Conservation (phyloP, 108 stramenopile species). For the Mediolabrus comicus region DNA sequence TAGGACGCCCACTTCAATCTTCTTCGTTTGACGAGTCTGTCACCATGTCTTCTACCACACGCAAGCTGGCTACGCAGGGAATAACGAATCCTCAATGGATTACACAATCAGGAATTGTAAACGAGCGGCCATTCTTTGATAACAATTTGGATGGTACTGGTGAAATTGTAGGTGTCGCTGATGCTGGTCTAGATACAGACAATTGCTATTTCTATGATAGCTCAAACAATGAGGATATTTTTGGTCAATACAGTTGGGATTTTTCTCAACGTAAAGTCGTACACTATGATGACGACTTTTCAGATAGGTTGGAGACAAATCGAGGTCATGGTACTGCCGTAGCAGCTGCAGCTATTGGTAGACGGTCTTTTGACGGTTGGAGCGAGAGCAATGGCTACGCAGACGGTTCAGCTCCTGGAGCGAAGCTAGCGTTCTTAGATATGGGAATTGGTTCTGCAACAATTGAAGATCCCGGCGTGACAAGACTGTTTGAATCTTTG, state of each 20-base stretch:
- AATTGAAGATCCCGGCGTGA: slow-evolving; percentile 37
- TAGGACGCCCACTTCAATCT: slow-evolving; percentile 13
- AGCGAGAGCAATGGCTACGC: slow-evolving; percentile 34
- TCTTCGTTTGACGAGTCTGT: slow-evolving; percentile 12
- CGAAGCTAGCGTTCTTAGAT: slow-evolving; percentile 54
- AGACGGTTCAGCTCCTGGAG: slow-evolving; percentile 46
- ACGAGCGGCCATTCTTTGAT: slow-evolving; percentile 42
- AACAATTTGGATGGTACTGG: slow-evolving; percentile 47
- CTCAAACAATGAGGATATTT: slow-evolving; percentile 6
- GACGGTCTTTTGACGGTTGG: slow-evolving; percentile 35
- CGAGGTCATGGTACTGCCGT: slow-evolving; percentile 57
- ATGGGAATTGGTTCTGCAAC: slow-evolving; percentile 37
- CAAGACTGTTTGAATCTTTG: slow-evolving; percentile 33
- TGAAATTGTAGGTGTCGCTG: slow-evolving; percentile 50
- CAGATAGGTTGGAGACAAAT: slow-evolving; percentile 22
- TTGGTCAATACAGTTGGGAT: slow-evolving; percentile 27
- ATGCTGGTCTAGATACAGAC: slow-evolving; percentile 52
- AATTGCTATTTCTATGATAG: slow-evolving; percentile 58
- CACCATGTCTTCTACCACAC: not conserved
- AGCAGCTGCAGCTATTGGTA: slow-evolving; percentile 45
- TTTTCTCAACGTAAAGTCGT: slow-evolving; percentile 42
- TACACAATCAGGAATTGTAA: slow-evolving; percentile 29
- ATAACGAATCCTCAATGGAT: slow-evolving; percentile 40
- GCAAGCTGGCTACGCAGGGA: slow-evolving; percentile 5
- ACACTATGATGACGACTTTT: slow-evolving; percentile 42